phyloP scores from a whole-genome alignment of 352 stramenopile species.

The Globisporangium paroecandrum region DNA sequence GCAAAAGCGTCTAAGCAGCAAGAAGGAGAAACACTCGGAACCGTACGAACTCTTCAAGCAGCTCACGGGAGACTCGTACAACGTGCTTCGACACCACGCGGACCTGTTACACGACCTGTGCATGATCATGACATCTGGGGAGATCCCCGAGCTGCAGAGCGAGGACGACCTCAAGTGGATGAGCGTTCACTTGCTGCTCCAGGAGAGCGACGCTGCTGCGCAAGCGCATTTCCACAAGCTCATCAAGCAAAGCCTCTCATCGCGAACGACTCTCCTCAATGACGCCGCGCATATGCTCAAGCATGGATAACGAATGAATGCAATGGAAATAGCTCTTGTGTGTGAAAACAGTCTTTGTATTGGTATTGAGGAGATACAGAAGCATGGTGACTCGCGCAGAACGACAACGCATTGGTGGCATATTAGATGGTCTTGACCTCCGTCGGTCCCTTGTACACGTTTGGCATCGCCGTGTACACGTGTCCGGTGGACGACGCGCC shows the following conservation, averaged over 20 bases:
- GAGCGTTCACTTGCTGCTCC: neutral
- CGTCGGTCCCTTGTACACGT: constrained; percentile 43
- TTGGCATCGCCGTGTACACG: constrained; percentile 67
- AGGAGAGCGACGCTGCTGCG: neutral
- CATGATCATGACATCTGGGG: neutral
- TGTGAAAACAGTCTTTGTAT: neutral
- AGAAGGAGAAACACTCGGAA: neutral
- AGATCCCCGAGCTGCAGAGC: neutral
- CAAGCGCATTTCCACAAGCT: neutral
- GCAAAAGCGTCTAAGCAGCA: neutral
- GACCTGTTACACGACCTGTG: neutral
- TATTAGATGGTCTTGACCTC: constrained; percentile 77
- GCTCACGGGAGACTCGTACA: neutral
- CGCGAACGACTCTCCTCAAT: neutral
- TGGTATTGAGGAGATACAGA: neutral
- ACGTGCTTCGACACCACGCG: neutral
- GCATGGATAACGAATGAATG: neutral
- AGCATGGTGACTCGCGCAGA: neutral
- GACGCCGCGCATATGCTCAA: neutral
- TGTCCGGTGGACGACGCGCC: constrained; percentile 36
- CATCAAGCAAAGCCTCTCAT: neutral
- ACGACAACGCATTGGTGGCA: neutral
- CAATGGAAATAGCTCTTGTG: neutral
- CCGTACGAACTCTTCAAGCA: neutral
- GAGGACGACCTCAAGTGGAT: neutral